A percentile compares a stretch with the other conserved stretches of the same genome.
phyloP scores from a whole-genome alignment of 2,329 filamentous ascomycete species.

The Acrocalymma vagum region DNA sequence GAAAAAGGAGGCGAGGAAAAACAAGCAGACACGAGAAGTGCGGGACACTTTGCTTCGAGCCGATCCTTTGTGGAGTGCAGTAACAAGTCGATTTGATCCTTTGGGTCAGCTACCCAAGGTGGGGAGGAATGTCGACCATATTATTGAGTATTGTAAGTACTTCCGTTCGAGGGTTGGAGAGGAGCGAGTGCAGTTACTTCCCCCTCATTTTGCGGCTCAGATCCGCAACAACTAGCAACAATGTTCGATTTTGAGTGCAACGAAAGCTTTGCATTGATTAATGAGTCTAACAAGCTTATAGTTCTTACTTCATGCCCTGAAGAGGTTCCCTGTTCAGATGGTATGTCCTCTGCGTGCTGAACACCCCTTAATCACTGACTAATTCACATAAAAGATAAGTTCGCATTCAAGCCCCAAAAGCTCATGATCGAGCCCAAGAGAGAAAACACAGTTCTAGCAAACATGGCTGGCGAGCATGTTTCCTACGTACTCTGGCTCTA shows the following conservation, averaged over 20 bases:
- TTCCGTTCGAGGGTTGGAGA: neutral
- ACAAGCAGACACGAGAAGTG: constrained; percentile 3
- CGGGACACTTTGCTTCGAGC: neutral
- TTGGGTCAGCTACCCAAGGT: constrained; percentile 27
- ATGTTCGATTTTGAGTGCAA: neutral
- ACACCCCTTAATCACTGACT: neutral
- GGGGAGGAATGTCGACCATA: constrained; percentile 30
- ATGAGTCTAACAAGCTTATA: constrained; percentile 3
- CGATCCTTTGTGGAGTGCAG: constrained; percentile 9
- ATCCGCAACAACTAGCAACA: too few species aligned
- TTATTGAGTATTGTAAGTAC: constrained; percentile 31
- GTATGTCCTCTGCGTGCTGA: constrained; percentile 7
- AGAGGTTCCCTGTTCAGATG: constrained; percentile 25
- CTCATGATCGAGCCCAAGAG: constrained; percentile 12
- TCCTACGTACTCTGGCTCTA: constrained; percentile 30
- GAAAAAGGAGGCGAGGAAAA: constrained; percentile 6
- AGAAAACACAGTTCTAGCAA: constrained; percentile 28
- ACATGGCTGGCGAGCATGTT: constrained; percentile 24
- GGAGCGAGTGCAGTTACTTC: too few species aligned
- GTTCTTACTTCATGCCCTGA: constrained; percentile 30
- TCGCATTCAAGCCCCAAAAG: constrained; percentile 19
- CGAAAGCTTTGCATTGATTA: neutral
- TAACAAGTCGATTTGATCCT: constrained; percentile 20
- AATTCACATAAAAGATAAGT: constrained; percentile 19
- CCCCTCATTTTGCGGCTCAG: too few species aligned